Base-by-base conservation (phyloP, 306 rosid species). In the Ochetophila trinervis region DNA sequence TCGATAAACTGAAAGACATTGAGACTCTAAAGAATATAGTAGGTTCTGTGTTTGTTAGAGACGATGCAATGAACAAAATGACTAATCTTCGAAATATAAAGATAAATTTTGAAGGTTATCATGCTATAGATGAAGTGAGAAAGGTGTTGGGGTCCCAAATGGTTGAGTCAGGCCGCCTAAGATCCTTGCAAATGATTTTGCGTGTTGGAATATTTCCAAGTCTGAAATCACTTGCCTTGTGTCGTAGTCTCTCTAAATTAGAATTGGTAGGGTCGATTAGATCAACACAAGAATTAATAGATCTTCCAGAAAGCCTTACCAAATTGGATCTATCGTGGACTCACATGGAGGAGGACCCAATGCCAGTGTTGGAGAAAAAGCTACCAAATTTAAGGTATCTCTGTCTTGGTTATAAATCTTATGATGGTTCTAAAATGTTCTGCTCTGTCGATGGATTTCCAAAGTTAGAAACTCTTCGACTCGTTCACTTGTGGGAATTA, bases 391-490 rank as follows among this genome's bases (percentile, higher is more conserved):
- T 84, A 69, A 84, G 66, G 74, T 60, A 66, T 53, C 63, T 84
- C 2, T 66, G 50, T 7, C 21, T 71, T 16, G 4, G 50, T 0
- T 36, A 30, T 6, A 24, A 59, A 0, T 19, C 37, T 2, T 62
- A 53, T 51, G 21, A 40, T 16, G 84, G 87, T 18, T 70, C 79
- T 58, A 60, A 58, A 52, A 74, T 81, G 78, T 66, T 64, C 17
- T 81, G 85, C 76, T 74, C 78, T 9, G 13, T 0, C 11, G 21
- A 72, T 47, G 88, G 85, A 53, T 86, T 86, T 71, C 87, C 75
- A 20, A 80, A 77, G 59, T 74, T 84, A 1, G 69, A 84, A 57
- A 48, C 58, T 62, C 75, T 87, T 1, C n/a, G 15, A 6, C 78
- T 87, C 0, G 69, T 72, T 0, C 53, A 48, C 20, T 65, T 87